Evolutionary conservation across 2,329 filamentous ascomycete species (phyloP).

Genomic region (Coniochaeta prunicola): DNA sequence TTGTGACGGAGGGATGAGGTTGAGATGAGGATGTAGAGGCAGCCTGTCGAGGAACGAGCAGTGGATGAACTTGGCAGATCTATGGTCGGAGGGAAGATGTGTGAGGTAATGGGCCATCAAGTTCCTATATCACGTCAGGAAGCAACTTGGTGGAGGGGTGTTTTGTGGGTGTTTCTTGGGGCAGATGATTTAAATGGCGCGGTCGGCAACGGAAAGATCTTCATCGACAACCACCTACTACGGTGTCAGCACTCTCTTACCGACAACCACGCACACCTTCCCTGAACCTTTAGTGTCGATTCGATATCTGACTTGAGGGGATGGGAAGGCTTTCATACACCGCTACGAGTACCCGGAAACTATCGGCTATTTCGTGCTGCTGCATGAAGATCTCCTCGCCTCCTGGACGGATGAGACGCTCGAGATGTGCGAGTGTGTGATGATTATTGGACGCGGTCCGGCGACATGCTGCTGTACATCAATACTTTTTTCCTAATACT

Average conservation of each 20-base stretch:
- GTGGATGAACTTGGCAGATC: neutral
- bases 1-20: neutral
- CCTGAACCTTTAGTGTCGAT: neutral
- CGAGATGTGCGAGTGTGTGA: constrained; percentile 1
- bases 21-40: neutral
- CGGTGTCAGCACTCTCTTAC: constrained; percentile 1
- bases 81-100: neutral
- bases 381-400: neutral
- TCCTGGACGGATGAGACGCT: constrained; percentile 1
- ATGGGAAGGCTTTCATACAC: neutral
- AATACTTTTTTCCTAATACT: constrained; percentile 10
- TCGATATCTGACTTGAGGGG: constrained; percentile 1
- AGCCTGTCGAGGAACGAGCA: neutral
- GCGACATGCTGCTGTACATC: constrained; percentile 2
- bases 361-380: neutral
- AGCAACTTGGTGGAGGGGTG: neutral
- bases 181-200: neutral
- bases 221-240: neutral
- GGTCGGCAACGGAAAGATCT: neutral
- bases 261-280: constrained; percentile 3
- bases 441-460: neutral
- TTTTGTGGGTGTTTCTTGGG: neutral
- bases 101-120: neutral
- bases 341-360: neutral
- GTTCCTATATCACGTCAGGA: neutral